Percentiles rank a stretch among this genome's conserved stretches.
Evolutionary conservation across 2,329 filamentous ascomycete species (phyloP).

Genomic region (Aspergillus brunneoviolaceus): DNA sequence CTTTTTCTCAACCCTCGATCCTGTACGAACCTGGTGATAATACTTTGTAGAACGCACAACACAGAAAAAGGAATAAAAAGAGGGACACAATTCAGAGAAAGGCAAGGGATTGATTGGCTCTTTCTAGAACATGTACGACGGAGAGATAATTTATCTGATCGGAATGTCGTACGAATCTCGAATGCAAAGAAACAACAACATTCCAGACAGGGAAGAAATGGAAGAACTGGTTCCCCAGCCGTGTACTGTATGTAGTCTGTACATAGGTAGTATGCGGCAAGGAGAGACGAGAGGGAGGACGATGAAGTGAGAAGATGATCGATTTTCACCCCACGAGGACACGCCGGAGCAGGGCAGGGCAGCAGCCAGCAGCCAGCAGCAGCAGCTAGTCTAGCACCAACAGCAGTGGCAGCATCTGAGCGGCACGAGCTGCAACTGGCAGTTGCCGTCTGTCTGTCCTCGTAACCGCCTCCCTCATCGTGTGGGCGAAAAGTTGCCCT

Average conservation of each 20-base stretch:
- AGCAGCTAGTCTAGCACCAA: not conserved
- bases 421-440: constrained; percentile 13
- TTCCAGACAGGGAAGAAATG: constrained; percentile 8
- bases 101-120: constrained; percentile 1
- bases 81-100: not conserved
- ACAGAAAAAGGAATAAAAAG: not conserved
- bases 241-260: not conserved
- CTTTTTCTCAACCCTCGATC: not conserved
- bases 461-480: not conserved
- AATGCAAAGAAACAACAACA: not conserved
- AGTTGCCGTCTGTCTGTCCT: not conserved
- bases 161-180: constrained; percentile 19
- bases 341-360: not conserved
- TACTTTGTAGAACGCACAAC: not conserved
- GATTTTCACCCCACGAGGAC: constrained; percentile 9
- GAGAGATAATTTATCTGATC: constrained; percentile 12
- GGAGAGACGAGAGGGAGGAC: not conserved
- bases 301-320: not conserved
- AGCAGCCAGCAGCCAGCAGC: not conserved
- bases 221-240: not conserved
- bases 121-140: constrained; percentile 7
- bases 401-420: constrained; percentile 5
- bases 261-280: not conserved
- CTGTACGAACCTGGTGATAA: not conserved
- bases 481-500: not conserved